These are phyloP conservation scores for Akanthomyces muscarius DNA, from an alignment of 2,329 filamentous ascomycete genomes.

Conservation along the genomic window DNA sequence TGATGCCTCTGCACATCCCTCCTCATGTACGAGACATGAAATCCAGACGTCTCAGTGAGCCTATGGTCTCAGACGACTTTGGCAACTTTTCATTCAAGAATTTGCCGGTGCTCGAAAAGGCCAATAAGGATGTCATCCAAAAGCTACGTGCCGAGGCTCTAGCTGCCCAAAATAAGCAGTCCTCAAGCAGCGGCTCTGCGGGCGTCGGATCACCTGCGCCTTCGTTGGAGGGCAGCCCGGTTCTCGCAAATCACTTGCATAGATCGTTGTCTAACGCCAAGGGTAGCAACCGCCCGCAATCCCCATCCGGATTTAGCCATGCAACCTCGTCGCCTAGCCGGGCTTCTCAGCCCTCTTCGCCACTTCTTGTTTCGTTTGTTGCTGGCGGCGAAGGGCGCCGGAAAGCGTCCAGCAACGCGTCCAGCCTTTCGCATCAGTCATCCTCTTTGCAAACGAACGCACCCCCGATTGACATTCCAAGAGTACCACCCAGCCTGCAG, in stretches of 20 bases:
- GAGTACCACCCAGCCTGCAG: constrained; percentile 55
- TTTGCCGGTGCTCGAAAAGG: constrained; percentile 90
- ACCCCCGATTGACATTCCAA: constrained; percentile 68
- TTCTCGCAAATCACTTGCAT: constrained; percentile 75
- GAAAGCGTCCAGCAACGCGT: constrained; percentile 89
- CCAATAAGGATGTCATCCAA: constrained; percentile 97
- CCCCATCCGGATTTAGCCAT: constrained; percentile 76
- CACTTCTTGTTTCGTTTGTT: constrained; percentile 93
- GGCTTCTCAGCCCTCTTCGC: constrained; percentile 63
- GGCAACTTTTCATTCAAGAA: constrained; percentile 98
- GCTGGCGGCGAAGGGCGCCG: constrained; percentile 75
- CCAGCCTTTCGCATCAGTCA: constrained; percentile 76
- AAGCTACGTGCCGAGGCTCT: constrained; percentile 90
- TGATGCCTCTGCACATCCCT: constrained; percentile 95
- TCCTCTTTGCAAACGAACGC: constrained; percentile 64
- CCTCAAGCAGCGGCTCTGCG: constrained; percentile 37
- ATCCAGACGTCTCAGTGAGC: constrained; percentile 84
- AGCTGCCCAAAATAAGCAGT: constrained; percentile 57
- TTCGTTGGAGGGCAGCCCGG: constrained; percentile 78
- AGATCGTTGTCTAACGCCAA: constrained; percentile 81
- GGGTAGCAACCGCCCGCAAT: constrained; percentile 68
- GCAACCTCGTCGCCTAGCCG: constrained; percentile 83
- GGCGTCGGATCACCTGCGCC: constrained; percentile 58
- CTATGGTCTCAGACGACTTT: constrained; percentile 85
- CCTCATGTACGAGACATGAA: constrained; percentile 92